These are phyloP conservation scores for Mucor piriformis DNA, from an alignment of 371 early-diverging fungal genomes.

Conservation along the genomic window DNA sequence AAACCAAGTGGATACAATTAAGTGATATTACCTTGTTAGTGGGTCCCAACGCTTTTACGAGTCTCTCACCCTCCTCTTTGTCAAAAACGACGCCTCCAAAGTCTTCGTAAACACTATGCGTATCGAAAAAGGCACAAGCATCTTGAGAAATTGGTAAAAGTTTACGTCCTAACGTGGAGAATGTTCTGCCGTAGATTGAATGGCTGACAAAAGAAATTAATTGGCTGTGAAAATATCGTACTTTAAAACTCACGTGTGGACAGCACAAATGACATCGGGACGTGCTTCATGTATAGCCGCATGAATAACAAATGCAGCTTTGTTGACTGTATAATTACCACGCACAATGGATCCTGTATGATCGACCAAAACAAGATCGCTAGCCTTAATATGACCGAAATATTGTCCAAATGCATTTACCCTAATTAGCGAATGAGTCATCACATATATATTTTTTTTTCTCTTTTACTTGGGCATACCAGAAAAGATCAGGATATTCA, in stretches of 20 bases:
- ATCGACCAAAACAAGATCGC: constrained; percentile 59
- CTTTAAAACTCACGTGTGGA: constrained; percentile 43
- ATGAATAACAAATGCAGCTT: constrained; percentile 67
- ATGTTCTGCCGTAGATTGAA: constrained; percentile 63
- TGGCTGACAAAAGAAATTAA: constrained; percentile 35
- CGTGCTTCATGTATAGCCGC: constrained; percentile 55
- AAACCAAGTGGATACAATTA: too few species aligned
- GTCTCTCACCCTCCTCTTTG: constrained; percentile 51
- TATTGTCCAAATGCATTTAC: constrained; percentile 60
- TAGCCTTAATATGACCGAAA: constrained; percentile 59
- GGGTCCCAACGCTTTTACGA: constrained; percentile 50
- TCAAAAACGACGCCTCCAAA: constrained; percentile 61
- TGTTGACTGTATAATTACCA: constrained; percentile 54
- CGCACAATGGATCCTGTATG: constrained; percentile 56
- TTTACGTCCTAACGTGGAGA: constrained; percentile 50
- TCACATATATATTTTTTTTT: not conserved
- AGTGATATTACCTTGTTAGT: constrained; percentile 48
- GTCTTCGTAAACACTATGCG: constrained; percentile 51
- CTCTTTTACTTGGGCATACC: constrained; percentile 24
- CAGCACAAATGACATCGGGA: constrained; percentile 55
- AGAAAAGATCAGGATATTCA: constrained; percentile 60
- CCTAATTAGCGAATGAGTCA: constrained; percentile 12
- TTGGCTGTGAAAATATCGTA: not conserved
- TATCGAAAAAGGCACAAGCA: constrained; percentile 59
- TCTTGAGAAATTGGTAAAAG: constrained; percentile 63